Evolutionary conservation across 495 filamentous ascomycete genomes (phyloP), one percentile per base, ranked within the genome.

Genomic region (Penicillium egyptiacum): DNA sequence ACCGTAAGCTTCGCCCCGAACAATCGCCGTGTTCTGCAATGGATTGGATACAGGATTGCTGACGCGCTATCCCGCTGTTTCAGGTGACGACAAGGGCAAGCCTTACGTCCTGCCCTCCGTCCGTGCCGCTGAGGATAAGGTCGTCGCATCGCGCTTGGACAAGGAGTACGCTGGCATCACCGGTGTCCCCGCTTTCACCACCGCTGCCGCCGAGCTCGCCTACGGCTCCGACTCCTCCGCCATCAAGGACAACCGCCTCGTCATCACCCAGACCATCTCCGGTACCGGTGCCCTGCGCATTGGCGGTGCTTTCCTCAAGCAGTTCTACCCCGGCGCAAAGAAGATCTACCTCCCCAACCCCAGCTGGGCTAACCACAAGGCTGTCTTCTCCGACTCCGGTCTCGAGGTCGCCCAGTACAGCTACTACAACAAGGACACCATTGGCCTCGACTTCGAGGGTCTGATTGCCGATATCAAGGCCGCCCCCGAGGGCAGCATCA

Each of bases 161-260:
- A 97, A 98, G 80, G 94, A 98, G 75, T 98, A 98, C 70, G 92
- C 95, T 50, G 91, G 89, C 62, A 98, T 98, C 74, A 97, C 94
- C 33, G 94, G 94, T 79, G 84, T 97, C 35, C 91, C 92, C 54
- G 79, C 89, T 58, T 97, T 98, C 83, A 92, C 90, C 72, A 91
- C 88, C 72, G 90, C 92, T 23, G 94, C 94, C 26, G 91, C 91
- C 37, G 73, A 88, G 64, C 86, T 98, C 20, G 94, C 94, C 65
- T 98, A 98, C 71, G 92, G 93, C 51, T 69, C 83, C 60, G 84
- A 86, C 73, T 93, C 88, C 45, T 69, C 85, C 17, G 85, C 86
- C 55, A 80, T 97, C 64, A 86, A 82, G 67, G 81, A 87, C 53
- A 85, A 89, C 70, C 85, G 91, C 51, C 78, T 98, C 42, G 92